These are phyloP conservation scores for Apium graveolens DNA, from an alignment of 129 eudicot species.

Conservation along the genomic window DNA sequence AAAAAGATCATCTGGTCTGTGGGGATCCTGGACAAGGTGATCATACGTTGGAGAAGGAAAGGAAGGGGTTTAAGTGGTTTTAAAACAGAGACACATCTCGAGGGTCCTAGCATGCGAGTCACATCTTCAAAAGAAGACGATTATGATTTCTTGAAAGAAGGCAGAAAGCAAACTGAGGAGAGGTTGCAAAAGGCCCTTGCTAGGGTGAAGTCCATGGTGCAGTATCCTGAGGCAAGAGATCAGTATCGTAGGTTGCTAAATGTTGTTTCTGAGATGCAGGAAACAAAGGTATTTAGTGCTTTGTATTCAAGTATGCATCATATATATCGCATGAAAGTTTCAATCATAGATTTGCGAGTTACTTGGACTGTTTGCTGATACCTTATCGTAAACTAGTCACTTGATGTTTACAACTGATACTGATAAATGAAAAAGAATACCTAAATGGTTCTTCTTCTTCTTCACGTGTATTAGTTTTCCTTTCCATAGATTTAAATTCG, in stretches of 20 bases:
- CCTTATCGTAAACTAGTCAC: not conserved
- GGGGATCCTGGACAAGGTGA: conserved; percentile 88
- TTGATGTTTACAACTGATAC: not conserved
- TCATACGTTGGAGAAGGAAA: conserved; percentile 89
- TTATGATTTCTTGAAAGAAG: conserved; percentile 88
- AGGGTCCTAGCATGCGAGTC: conserved; percentile 30
- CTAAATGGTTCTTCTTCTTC: not conserved
- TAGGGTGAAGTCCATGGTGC: conserved; percentile 97
- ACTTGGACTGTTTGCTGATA: not conserved
- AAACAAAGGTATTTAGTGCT: conserved; percentile 45
- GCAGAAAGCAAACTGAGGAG: conserved; percentile 85
- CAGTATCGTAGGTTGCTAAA: conserved; percentile 86
- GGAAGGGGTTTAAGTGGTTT: conserved; percentile 91
- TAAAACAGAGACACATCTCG: conserved; percentile 60
- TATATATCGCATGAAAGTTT: not conserved
- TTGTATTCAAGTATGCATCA: conserved; percentile 1
- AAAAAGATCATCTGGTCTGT: conserved; percentile 87
- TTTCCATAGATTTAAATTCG: not conserved
- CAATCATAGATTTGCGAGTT: not conserved
- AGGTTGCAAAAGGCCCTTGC: conserved; percentile 86
- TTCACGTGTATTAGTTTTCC: not conserved
- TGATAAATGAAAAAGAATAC: not conserved
- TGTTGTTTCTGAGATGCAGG: conserved; percentile 79
- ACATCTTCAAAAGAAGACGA: conserved; percentile 59
- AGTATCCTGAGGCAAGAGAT: conserved; percentile 87